Conservation (phyloP, 1,284 basidiomycete genomes). For the Rhizoctonia solani region DNA sequence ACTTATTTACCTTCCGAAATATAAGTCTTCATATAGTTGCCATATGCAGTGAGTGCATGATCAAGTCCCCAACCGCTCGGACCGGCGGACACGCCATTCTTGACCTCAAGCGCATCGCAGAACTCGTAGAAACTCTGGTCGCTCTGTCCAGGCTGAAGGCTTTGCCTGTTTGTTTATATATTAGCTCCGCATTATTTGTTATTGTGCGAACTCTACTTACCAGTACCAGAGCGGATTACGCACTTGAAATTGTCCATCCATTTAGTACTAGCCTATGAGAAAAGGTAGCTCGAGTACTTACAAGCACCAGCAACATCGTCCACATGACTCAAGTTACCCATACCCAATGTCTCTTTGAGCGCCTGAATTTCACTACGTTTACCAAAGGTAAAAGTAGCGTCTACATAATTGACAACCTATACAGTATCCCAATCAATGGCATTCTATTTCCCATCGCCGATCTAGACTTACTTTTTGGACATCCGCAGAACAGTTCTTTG, state of each 20-base stretch:
- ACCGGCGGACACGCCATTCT: constrained; percentile 60
- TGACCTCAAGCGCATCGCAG: constrained; percentile 74
- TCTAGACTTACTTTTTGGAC: constrained; percentile 51
- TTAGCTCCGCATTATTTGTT: neutral
- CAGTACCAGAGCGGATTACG: constrained; percentile 60
- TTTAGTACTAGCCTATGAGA: too few species aligned
- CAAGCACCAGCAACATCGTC: constrained; percentile 69
- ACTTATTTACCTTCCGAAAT: constrained; percentile 52
- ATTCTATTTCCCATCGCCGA: neutral
- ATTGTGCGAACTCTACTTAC: constrained; percentile 48
- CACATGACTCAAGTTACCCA: constrained; percentile 59
- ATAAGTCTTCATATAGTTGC: constrained; percentile 55
- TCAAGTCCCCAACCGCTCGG: constrained; percentile 64
- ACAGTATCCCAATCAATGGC: neutral
- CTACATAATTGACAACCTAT: constrained; percentile 61
- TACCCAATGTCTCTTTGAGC: constrained; percentile 62
- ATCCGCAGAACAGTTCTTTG: constrained; percentile 71
- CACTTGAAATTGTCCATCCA: constrained; percentile 47
- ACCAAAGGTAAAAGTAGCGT: constrained; percentile 56
- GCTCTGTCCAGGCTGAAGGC: constrained; percentile 51
- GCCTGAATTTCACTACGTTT: constrained; percentile 53
- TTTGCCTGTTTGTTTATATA: constrained; percentile 11
- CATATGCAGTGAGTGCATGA: constrained; percentile 65
- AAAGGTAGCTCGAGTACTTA: constrained; percentile 44
- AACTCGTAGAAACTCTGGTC: constrained; percentile 60